Percentiles rank a stretch among this genome's conserved stretches.
These are phyloP conservation scores for Jackrogersella minutella DNA, from an alignment of 495 filamentous ascomycete species.

Conservation along the genomic window DNA sequence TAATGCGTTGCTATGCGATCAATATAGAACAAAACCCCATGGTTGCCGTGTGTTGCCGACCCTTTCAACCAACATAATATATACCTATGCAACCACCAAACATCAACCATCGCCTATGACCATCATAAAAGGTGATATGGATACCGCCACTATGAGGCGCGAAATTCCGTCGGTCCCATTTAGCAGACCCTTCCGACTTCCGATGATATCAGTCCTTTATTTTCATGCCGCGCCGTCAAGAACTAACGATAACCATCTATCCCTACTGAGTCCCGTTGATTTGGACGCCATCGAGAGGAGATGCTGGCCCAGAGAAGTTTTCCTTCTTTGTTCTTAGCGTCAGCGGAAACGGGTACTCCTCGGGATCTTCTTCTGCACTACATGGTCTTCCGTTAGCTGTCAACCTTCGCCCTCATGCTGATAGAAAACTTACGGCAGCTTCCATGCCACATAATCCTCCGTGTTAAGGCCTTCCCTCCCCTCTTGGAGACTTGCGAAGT, in stretches of 20 bases:
- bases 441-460: conserved; percentile 98
- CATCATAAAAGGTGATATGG: background rate
- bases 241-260: background rate
- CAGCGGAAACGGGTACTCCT: conserved; percentile 92
- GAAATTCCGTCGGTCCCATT: background rate
- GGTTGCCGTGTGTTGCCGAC: conserved; percentile 1
- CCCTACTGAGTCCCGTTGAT: conserved; percentile 49
- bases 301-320: conserved; percentile 42
- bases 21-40: conserved; percentile 17
- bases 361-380: conserved; percentile 94
- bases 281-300: conserved; percentile 49
- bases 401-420: conserved; percentile 7
- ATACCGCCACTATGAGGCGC: too few relatives aligned
- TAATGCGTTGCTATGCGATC: conserved; percentile 38
- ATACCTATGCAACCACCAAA: conserved; percentile 3
- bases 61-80: conserved; percentile 10
- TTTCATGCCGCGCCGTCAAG: background rate
- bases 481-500: conserved; percentile 96
- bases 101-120: background rate
- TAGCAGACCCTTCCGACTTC: background rate
- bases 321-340: conserved; percentile 68
- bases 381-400: conserved; percentile 35
- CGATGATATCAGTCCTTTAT: background rate
- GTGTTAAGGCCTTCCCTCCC: conserved; percentile 91
- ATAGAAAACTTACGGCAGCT: conserved; percentile 82